Conservation (phyloP, 139 green algal species). For the Marvania coccoides region DNA sequence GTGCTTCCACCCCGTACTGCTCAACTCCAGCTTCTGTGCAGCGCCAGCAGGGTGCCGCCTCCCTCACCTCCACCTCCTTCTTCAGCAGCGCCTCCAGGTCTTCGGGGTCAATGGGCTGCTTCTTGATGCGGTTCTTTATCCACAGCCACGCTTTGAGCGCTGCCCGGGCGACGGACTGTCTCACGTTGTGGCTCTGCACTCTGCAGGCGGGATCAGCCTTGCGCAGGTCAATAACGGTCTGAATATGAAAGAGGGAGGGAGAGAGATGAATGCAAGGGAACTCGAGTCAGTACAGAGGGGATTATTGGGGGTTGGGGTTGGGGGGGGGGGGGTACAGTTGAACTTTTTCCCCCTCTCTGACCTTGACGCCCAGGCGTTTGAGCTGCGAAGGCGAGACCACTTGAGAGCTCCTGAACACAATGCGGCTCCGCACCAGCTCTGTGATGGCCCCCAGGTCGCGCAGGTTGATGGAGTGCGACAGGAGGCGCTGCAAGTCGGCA, state of each 20-base stretch:
- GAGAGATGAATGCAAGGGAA: no score
- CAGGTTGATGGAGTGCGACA: neutral
- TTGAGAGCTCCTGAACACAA: slow-evolving; percentile 3
- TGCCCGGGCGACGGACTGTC: neutral
- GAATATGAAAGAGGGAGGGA: neutral
- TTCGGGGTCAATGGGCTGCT: no score
- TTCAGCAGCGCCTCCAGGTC: neutral
- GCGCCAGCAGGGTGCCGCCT: slow-evolving; percentile 6
- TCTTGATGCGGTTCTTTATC: neutral
- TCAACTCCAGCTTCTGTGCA: slow-evolving; percentile 3
- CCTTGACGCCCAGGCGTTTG: neutral
- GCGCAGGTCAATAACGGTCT: slow-evolving; percentile 13
- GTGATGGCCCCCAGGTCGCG: neutral
- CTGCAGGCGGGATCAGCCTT: neutral
- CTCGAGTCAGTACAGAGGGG: no score
- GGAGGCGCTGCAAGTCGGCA: neutral
- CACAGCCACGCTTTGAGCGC: neutral
- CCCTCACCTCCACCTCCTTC: neutral
- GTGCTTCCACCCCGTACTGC: slow-evolving; percentile 9
- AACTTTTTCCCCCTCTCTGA: neutral
- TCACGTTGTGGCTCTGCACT: neutral
- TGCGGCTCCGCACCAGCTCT: neutral
- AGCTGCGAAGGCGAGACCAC: neutral
- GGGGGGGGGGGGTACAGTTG: no score
- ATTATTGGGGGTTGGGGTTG: no score